Percentiles rank a stretch among this genome's conserved stretches.
phyloP scores from a whole-genome alignment of 2,329 filamentous ascomycete genomes.

The Talaromyces sp. region DNA sequence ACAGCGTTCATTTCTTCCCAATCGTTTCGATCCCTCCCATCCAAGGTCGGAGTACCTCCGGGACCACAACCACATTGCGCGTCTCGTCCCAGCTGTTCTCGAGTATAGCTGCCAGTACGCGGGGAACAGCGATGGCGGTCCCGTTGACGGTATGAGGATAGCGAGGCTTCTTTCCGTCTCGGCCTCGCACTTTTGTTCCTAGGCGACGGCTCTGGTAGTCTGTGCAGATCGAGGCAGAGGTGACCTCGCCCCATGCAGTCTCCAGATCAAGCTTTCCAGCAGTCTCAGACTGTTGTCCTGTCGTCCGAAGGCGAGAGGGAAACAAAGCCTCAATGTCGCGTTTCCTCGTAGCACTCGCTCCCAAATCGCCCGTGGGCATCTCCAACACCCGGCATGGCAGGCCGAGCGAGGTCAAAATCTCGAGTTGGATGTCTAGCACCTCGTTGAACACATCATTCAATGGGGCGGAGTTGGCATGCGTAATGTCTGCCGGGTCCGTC shows the following conservation, averaged over 20 bases:
- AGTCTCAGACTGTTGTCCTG: not conserved
- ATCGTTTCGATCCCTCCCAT: constrained; percentile 74
- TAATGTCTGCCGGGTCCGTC: constrained; percentile 14
- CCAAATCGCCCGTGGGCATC: constrained; percentile 85
- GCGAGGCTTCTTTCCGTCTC: constrained; percentile 43
- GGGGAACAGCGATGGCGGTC: constrained; percentile 83
- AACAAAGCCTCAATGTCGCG: constrained; percentile 93
- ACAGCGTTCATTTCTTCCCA: constrained; percentile 23
- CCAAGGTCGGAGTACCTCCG: constrained; percentile 71
- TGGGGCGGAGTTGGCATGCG: constrained; percentile 5
- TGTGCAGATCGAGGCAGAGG: constrained; percentile 82
- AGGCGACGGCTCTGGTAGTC: constrained; percentile 88
- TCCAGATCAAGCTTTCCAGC: constrained; percentile 29
- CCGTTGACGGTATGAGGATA: constrained; percentile 93
- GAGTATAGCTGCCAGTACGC: constrained; percentile 79
- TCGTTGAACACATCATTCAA: constrained; percentile 63
- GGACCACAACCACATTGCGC: constrained; percentile 62
- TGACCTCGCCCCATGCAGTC: constrained; percentile 87
- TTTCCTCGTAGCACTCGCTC: constrained; percentile 80
- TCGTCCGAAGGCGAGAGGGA: constrained; percentile 58
- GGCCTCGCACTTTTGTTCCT: constrained; percentile 62
- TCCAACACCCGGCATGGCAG: constrained; percentile 84
- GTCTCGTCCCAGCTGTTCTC: constrained; percentile 84
- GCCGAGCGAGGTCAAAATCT: constrained; percentile 70
- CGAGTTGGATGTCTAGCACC: constrained; percentile 78